phyloP scores from a whole-genome alignment of 2,329 filamentous ascomycete species.

The Lachnellula hyalina region DNA sequence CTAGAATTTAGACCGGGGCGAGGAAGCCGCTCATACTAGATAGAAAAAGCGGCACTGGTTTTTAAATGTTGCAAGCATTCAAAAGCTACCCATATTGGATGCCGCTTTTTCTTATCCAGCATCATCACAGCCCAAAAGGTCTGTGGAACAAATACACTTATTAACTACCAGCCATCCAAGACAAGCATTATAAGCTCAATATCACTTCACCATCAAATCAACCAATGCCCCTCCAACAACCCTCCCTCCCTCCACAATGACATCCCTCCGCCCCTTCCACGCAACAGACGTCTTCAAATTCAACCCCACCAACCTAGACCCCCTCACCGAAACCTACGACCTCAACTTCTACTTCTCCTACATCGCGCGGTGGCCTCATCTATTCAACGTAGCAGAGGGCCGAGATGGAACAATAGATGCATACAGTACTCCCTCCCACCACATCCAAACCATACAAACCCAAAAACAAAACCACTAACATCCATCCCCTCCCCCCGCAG shows the following conservation, averaged over 20 bases:
- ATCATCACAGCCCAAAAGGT: no score
- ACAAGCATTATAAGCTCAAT: not conserved
- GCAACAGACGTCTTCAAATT: constrained; percentile 82
- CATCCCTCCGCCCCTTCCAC: constrained; percentile 78
- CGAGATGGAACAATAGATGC: constrained; percentile 83
- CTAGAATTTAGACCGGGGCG: no score
- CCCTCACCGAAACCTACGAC: constrained; percentile 96
- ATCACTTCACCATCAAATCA: not conserved
- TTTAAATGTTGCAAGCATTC: no score
- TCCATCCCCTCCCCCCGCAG: constrained; percentile 39
- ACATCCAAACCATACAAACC: no score
- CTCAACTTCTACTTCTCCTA: constrained; percentile 94
- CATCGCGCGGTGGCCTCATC: constrained; percentile 88
- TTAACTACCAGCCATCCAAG: not conserved
- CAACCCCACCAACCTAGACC: constrained; percentile 92
- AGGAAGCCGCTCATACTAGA: no score
- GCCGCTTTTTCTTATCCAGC: no score
- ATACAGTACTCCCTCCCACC: constrained; percentile 62
- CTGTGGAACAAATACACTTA: no score
- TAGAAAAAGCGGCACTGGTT: no score
- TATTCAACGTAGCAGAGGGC: constrained; percentile 90
- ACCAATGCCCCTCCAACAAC: not conserved
- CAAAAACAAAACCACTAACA: not conserved
- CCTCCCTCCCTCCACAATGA: constrained; percentile 48
- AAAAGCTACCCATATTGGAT: no score